Conservation (phyloP, 1,139 yeast genomes). For the Wickerhamiella pararugosa region DNA sequence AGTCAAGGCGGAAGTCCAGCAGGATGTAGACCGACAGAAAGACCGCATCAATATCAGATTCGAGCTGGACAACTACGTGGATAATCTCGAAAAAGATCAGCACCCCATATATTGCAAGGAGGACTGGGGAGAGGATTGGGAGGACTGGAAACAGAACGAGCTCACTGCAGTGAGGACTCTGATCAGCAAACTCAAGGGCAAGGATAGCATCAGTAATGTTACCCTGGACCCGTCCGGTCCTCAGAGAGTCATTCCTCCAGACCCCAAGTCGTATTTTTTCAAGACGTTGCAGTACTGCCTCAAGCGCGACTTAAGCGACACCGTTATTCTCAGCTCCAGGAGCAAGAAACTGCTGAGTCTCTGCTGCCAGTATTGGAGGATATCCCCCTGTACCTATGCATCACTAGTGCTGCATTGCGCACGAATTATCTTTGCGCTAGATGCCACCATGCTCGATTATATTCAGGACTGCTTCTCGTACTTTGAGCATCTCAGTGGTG, state of each 20-base stretch:
- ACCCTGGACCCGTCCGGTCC: slow-evolving; percentile 7
- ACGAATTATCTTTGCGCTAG: slow-evolving; percentile 35
- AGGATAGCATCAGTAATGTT: background rate
- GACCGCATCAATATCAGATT: slow-evolving; percentile 29
- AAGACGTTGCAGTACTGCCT: slow-evolving; percentile 21
- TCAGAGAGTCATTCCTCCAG: slow-evolving; percentile 20
- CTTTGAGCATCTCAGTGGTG: slow-evolving; percentile 7
- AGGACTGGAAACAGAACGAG: slow-evolving; percentile 41
- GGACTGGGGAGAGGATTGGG: slow-evolving; percentile 34
- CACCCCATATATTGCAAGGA: slow-evolving; percentile 19
- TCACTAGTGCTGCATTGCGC: slow-evolving; percentile 36
- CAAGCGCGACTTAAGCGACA: slow-evolving; percentile 26
- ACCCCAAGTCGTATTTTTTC: slow-evolving; percentile 29
- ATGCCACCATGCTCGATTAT: slow-evolving; percentile 57
- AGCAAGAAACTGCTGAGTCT: slow-evolving; percentile 31
- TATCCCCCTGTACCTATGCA: slow-evolving; percentile 39
- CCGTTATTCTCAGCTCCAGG: slow-evolving; percentile 26
- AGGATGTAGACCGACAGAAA: slow-evolving; percentile 21
- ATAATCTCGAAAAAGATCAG: slow-evolving; percentile 6
- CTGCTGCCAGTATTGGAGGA: slow-evolving; percentile 47
- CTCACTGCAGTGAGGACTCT: slow-evolving; percentile 27
- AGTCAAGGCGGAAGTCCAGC: slow-evolving; percentile 13
- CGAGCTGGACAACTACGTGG: slow-evolving; percentile 24
- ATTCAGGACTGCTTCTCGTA: slow-evolving; percentile 9
- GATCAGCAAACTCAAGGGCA: slow-evolving; percentile 11